Evolutionary conservation across 2,329 filamentous ascomycete species (phyloP).

Genomic region (Fusarium austroafricanum): DNA sequence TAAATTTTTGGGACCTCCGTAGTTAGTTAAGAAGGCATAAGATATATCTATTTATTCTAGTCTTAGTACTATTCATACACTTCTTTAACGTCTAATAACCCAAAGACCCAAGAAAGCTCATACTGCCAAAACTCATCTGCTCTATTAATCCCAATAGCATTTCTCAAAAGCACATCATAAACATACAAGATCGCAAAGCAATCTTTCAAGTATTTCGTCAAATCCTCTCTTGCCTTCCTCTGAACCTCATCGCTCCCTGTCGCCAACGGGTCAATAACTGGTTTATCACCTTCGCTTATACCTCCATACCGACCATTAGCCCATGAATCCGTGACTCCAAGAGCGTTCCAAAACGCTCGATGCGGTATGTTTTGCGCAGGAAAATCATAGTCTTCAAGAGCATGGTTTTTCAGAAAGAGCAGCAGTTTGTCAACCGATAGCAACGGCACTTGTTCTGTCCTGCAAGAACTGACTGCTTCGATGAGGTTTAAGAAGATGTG

Average conservation of each 20-base stretch:
- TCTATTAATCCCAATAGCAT: rapidly evolving
- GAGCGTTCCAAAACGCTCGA: slow-evolving; percentile 5
- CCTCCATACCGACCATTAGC: rapidly evolving
- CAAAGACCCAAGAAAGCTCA: rapidly evolving
- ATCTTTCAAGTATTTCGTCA: slow-evolving; percentile 7
- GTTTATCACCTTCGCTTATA: not conserved
- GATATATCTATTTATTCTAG: no score
- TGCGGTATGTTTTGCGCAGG: slow-evolving; percentile 17
- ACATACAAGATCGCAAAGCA: slow-evolving; percentile 20
- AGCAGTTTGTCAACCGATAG: not conserved
- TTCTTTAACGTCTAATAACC: no score
- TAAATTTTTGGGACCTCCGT: no score
- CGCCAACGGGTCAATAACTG: not conserved
- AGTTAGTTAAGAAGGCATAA: no score
- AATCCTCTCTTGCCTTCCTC: not conserved
- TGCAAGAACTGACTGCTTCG: not conserved
- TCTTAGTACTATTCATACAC: no score
- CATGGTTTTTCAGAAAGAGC: not conserved
- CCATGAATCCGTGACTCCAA: not conserved
- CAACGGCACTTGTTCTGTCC: not conserved
- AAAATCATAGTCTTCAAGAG: slow-evolving; percentile 5
- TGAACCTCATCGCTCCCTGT: not conserved
- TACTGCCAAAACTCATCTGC: not conserved
- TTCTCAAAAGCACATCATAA: not conserved
- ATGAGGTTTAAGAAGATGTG: slow-evolving; percentile 17